Evolutionary conservation across 2,329 filamentous ascomycete species (phyloP).

Genomic region (Verticillium isaacii): DNA sequence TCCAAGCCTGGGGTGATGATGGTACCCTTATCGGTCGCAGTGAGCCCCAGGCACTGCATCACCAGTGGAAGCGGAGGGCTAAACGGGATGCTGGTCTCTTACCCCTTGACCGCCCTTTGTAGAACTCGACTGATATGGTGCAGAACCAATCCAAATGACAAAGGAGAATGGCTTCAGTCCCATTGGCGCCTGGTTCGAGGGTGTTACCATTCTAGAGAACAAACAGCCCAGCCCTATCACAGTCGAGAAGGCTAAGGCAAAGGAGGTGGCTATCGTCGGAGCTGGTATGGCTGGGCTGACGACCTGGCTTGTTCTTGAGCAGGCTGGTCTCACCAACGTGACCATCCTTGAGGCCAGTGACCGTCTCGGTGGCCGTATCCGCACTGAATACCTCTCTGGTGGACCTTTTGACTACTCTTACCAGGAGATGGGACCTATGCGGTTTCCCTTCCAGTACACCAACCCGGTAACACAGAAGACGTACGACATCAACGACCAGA

Average conservation of each 20-base stretch:
- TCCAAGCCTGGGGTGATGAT: conserved; percentile 31
- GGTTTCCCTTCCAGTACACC: conserved; percentile 51
- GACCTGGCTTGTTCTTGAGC: conserved; percentile 46
- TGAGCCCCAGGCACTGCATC: conserved; percentile 23
- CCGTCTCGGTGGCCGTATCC: conserved; percentile 59
- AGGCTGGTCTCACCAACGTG: conserved; percentile 54
- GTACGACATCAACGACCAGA: conserved; percentile 55
- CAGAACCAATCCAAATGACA: conserved; percentile 38
- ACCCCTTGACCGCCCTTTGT: too few species aligned
- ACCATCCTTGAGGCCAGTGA: conserved; percentile 57
- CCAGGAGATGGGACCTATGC: conserved; percentile 64
- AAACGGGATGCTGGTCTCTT: conserved; percentile 8
- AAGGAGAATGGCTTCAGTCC: conserved; percentile 42
- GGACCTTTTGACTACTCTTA: conserved; percentile 60
- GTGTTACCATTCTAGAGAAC: conserved; percentile 51
- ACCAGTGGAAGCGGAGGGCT: conserved; percentile 18
- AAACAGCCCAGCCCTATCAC: conserved; percentile 49
- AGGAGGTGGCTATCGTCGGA: conserved; percentile 58
- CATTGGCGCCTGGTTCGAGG: conserved; percentile 61
- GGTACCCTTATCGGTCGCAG: conserved; percentile 29
- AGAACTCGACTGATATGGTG: conserved; percentile 14
- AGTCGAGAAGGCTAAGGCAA: conserved; percentile 48
- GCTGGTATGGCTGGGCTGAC: conserved; percentile 63
- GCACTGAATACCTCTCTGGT: conserved; percentile 57
- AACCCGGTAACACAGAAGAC: conserved; percentile 50